These are phyloP conservation scores for Myxozyma sirexii DNA, from an alignment of 805 yeast genomes.

Conservation along the genomic window DNA sequence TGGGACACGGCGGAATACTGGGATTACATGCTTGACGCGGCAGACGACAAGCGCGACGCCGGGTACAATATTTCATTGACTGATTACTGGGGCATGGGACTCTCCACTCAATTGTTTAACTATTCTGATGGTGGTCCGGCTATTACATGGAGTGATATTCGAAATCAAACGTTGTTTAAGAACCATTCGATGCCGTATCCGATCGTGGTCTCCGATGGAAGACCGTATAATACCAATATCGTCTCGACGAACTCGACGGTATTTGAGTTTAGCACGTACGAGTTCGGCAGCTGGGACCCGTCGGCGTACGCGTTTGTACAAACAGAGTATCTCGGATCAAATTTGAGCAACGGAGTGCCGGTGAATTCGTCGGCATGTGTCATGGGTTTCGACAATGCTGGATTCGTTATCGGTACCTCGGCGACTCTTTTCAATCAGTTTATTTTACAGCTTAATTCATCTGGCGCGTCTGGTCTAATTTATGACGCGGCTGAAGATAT, in stretches of 20 bases:
- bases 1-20: conserved; percentile 57
- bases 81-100: conserved; percentile 79
- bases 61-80: conserved; percentile 72
- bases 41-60: conserved; percentile 56
- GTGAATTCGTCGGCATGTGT: conserved; percentile 53
- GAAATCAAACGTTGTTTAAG: conserved; percentile 62
- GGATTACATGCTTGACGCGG: conserved; percentile 47
- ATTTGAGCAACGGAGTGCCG: conserved; percentile 62
- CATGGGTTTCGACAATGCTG: conserved; percentile 77
- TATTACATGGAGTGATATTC: conserved; percentile 58
- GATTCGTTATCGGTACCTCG: conserved; percentile 80
- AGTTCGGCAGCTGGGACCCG: conserved; percentile 89
- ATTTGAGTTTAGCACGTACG: conserved; percentile 57
- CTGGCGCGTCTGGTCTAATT: conserved; percentile 53
- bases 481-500: conserved; percentile 51
- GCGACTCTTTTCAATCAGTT: conserved; percentile 76
- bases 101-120: conserved; percentile 72
- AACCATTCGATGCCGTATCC: conserved; percentile 73
- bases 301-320: conserved; percentile 66
- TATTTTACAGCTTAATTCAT: conserved; percentile 58
- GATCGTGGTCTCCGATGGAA: conserved; percentile 56
- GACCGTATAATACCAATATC: conserved; percentile 52
- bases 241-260: conserved; percentile 68
- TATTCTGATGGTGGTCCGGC: conserved; percentile 61
- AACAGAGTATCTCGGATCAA: conserved; percentile 69